Base-by-base conservation (phyloP, 345 rosid genomes). In the Salix arbutifolia region DNA sequence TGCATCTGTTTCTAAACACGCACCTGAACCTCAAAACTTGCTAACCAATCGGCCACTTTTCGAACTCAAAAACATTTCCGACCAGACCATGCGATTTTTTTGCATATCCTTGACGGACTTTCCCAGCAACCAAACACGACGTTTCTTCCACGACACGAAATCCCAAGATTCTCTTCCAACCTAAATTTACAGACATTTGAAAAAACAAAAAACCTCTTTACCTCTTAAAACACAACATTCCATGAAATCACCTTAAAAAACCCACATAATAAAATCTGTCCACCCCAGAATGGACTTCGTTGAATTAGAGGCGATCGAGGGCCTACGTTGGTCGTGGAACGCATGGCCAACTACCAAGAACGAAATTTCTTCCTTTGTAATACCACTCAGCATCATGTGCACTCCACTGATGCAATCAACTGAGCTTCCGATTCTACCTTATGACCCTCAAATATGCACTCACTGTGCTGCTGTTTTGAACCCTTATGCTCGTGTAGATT, bases 311-410 rank as follows among this genome's bases (percentile, higher is more conserved):
- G 90, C 90, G 75, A 96, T 91, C 85, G 99, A 96, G 26, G 97
- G 98, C 16, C 87, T 96, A 11, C 88, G 99, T 4, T 96, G 98
- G 99, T 76, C 98, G 11, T 93, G 99, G 99, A 91, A 93, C 85
- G 89, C 98, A 60, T 96, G 99, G 99, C 97, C 98, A 0, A 85
- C 95, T 0, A 85, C 90, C 5, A 90, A 89, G 75, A 64, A 91
- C 60, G 92, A 90, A 65, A 84, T 85, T n/a, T 18, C 88, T 8
- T 83, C 96, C 7, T 91, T 93, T 60, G 72, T 88, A 13, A 82
- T 96, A 80, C 99, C 99, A 1, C 84, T 92, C 50, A 76, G 92
- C 84, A 82, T 96, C 86, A 87, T 96, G 85, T 91, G 90, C 77
- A 92, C 95, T 2, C 99, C 99, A 58, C 83, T 93, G 61, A 87